Evolutionary conservation across 148 eudicot species (phyloP).

Genomic region (Talinum fruticosum): DNA sequence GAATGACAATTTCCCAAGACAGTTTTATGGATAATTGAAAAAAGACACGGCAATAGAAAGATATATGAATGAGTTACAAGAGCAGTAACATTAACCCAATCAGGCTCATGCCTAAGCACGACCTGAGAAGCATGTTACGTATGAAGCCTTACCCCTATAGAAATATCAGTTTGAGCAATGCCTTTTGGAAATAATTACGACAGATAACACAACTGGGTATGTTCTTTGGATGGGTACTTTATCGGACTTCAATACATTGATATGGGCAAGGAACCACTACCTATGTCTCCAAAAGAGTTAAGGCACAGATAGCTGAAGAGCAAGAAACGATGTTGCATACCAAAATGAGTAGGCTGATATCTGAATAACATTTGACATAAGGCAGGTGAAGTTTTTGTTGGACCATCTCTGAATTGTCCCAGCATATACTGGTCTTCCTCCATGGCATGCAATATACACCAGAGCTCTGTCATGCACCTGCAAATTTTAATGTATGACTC

Average conservation of each 20-base stretch:
- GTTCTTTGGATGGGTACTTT: not conserved
- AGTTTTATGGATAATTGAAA: not conserved
- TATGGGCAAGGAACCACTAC: not conserved
- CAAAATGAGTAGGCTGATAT: constrained; percentile 54
- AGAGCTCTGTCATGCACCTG: constrained; percentile 97
- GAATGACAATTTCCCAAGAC: not conserved
- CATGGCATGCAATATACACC: constrained; percentile 64
- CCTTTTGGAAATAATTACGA: too few species aligned
- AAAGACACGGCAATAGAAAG: too few species aligned
- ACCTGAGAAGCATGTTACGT: not conserved
- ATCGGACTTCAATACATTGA: not conserved
- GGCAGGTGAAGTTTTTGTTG: constrained; percentile 65
- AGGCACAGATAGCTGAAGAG: not conserved
- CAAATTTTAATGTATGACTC: constrained; percentile 6
- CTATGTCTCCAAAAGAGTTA: not conserved
- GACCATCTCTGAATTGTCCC: constrained; percentile 79
- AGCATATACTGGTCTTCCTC: constrained; percentile 50
- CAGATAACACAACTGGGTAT: not conserved
- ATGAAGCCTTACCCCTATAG: not conserved
- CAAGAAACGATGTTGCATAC: constrained; percentile 37
- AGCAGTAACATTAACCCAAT: not conserved
- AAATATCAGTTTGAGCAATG: not conserved
- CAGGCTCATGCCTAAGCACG: not conserved
- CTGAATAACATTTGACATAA: constrained; percentile 46
- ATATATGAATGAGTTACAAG: not conserved